Base-by-base conservation (phyloP, 2,329 filamentous ascomycete genomes). In the Apiospora kogelbergensis region DNA sequence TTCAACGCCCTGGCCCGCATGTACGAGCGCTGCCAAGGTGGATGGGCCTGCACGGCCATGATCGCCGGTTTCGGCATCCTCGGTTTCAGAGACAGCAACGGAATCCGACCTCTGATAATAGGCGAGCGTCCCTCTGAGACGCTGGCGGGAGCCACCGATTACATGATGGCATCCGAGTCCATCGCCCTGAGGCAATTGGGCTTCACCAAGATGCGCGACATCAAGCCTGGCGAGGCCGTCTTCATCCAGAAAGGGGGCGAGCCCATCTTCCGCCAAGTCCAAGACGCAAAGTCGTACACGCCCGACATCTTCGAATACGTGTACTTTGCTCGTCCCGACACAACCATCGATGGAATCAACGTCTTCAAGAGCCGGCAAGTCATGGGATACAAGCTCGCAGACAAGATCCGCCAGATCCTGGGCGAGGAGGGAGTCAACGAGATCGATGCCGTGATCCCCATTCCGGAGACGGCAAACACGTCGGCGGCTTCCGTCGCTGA, bases 301-400 rank as follows among this genome's bases (percentile, higher is more conserved):
- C 91, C 92, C 1, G 92, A 95, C 77, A 92, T 93, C 71, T 94
- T 94, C 77, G 91, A 94, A 81, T 93, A 90, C 74, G 91, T 94
- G 70, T 94, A 94, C 81, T 94, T 94, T 76, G 91, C 92, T 30
- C 86, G 92, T 10, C 53, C 53, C 22, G 53, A 60, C 30, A 60
- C 53, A 4, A 60, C 53, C 4, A 66, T 66, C 9, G 65, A 66
- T 40, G 65, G 65, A 9, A 71, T 71, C 57, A 65, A 76, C 71
- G 90, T 94, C 45, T 90, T 93, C 75, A 86, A 89, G 73, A 91
- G 89, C 71, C 86, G 92, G 70, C 89, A 93, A 75, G 89, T 90
- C 71, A 95, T 94, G 92, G 92, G 92, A 64, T 86, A 89, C 76
- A 90, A 89, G 71, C 85, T 95, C 11, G 92, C 91, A 22, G 86